Evolutionary conservation across 352 stramenopile genomes (phyloP), one percentile per base, ranked within the genome.

Genomic region (Pythium phragmiticola): DNA sequence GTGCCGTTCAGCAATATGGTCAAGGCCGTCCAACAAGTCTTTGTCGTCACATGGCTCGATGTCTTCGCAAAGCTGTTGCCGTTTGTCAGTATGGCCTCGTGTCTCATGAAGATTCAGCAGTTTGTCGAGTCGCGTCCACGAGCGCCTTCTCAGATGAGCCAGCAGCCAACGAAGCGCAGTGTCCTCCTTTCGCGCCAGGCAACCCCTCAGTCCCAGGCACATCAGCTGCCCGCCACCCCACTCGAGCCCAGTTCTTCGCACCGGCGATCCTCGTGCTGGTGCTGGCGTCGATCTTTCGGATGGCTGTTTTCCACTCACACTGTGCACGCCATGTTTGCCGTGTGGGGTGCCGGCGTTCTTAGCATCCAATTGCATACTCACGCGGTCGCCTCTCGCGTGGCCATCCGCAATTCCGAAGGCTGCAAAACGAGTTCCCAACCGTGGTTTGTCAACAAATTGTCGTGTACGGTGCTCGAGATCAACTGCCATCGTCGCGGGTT

Each of bases 401-500:
- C 26, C 4, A 41, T 43, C 0, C 4, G 16, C 16, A 14, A 17
- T 12, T 49, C 4, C 4, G 23, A 39, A 2, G 59, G 66, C 12
- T 74, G 67, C 57, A 74, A 74, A 58, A 56, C 67, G 9, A 50
- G 37, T 28, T 60, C 63, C 5, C 52, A 57, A 12, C 67, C 67
- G 36, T 74, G 67, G 67, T 57, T 74, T 16, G 48, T 61, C 0
- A 3, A 51, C 45, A 36, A 74, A 12, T 65, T 62, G 19, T 66
- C 67, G 5, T 74, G 67, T 41, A 67, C 62, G 13, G 47, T 74
- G 1, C 47, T 73, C 2, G 66, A 69, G 42, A 69, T 73, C 60
- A 73, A 73, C 56, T 73, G 66, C 52, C 42, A 69, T 33, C 60
- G 60, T 21, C 60, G 50, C 7, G 60, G 46, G 1, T 50, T 69